phyloP scores from a whole-genome alignment of 331 rosid genomes.

The Prunus yedoensis region DNA sequence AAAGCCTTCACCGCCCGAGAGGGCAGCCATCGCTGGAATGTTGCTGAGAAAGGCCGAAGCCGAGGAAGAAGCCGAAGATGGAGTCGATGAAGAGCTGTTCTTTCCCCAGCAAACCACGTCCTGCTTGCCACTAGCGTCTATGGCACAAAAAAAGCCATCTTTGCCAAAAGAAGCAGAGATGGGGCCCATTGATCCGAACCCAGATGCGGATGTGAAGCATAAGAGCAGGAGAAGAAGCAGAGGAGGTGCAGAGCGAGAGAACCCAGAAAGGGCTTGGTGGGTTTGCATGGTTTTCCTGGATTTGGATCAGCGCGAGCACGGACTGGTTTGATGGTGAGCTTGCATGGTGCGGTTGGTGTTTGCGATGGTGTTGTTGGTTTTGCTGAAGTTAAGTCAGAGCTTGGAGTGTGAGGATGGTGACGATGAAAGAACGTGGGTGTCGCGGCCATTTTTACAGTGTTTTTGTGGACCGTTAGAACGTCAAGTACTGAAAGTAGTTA shows the following conservation, averaged over 20 bases:
- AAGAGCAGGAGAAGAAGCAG: conserved; percentile 30
- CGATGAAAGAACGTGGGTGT: conserved; percentile 62
- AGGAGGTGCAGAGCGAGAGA: conserved; percentile 16
- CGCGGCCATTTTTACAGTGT: conserved; percentile 59
- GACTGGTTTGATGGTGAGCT: conserved; percentile 22
- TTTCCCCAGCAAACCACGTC: conserved; percentile 77
- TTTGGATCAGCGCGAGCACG: conserved; percentile 40
- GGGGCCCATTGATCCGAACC: conserved; percentile 87
- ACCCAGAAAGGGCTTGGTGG: conserved; percentile 25
- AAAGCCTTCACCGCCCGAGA: conserved; percentile 84
- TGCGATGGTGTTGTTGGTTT: conserved; percentile 21
- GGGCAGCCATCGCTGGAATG: conserved; percentile 76
- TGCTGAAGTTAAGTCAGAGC: conserved; percentile 27
- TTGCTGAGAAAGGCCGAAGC: conserved; percentile 33
- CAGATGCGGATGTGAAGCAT: conserved; percentile 27
- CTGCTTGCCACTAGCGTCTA: conserved; percentile 91
- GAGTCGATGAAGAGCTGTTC: conserved; percentile 40
- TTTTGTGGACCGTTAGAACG: conserved; percentile 38
- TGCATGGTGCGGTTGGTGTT: conserved; percentile 23
- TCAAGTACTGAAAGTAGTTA: conserved; percentile 33
- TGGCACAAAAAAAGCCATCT: conserved; percentile 71
- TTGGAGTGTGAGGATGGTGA: conserved; percentile 44
- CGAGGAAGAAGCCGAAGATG: conserved; percentile 37
- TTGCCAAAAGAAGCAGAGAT: conserved; percentile 73
- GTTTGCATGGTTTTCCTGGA: conserved; percentile 56